phyloP scores from a whole-genome alignment of 2,329 filamentous ascomycete genomes.

The Chrysoporthe deuterocubensis region DNA sequence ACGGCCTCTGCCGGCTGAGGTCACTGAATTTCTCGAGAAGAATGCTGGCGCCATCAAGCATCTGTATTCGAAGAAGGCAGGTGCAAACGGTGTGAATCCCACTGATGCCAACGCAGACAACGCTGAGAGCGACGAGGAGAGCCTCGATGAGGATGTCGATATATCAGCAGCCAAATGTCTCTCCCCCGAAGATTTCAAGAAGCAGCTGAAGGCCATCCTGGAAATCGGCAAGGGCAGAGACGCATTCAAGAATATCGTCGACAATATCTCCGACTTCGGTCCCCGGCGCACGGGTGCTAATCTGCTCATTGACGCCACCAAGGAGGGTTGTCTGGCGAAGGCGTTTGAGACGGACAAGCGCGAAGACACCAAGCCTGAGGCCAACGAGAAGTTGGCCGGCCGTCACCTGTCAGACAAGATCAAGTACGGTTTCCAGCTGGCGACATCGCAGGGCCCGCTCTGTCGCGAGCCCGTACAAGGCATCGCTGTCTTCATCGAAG shows the following conservation, averaged over 20 bases:
- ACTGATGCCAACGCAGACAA: slow-evolving; percentile 48
- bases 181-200: slow-evolving; percentile 76
- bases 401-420: slow-evolving; percentile 88
- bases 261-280: slow-evolving; percentile 88
- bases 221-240: slow-evolving; percentile 75
- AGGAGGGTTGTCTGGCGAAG: slow-evolving; percentile 71
- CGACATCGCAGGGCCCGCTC: slow-evolving; percentile 84
- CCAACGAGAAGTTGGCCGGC: slow-evolving; percentile 57
- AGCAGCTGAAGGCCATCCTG: slow-evolving; percentile 70
- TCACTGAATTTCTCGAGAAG: slow-evolving; percentile 85
- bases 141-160: slow-evolving; percentile 58
- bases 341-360: slow-evolving; percentile 57
- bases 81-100: slow-evolving; percentile 41
- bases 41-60: slow-evolving; percentile 79
- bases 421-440: slow-evolving; percentile 90
- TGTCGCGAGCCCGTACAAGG: slow-evolving; percentile 94
- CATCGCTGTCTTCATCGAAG: slow-evolving; percentile 87
- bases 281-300: slow-evolving; percentile 86
- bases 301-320: slow-evolving; percentile 82
- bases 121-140: slow-evolving; percentile 43
- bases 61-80: slow-evolving; percentile 64
- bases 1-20: slow-evolving; percentile 74
- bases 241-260: slow-evolving; percentile 74
- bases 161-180: slow-evolving; percentile 65
- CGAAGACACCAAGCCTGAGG: slow-evolving; percentile 41